Conservation (phyloP, 1,139 yeast species). For the Diutina neorugosa region DNA sequence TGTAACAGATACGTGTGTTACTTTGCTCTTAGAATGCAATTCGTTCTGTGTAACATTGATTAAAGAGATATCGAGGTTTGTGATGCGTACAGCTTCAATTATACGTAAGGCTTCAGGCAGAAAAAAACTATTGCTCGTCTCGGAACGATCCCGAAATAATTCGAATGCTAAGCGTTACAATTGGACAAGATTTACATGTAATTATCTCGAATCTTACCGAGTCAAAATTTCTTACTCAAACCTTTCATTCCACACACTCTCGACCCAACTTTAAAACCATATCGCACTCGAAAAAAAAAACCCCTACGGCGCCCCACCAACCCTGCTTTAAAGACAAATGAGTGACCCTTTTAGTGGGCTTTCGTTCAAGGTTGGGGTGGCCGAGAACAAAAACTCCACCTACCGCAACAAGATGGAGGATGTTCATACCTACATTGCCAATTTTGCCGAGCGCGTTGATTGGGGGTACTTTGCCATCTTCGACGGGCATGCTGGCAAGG, state of each 20-base stretch:
- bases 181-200: too few relatives aligned
- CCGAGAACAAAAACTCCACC: conserved; percentile 74
- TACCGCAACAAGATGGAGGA: conserved; percentile 93
- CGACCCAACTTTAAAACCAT: not conserved
- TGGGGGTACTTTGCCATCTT: conserved; percentile 95
- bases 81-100: too few relatives aligned
- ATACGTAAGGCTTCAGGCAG: too few relatives aligned
- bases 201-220: too few relatives aligned
- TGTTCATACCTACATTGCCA: conserved; percentile 86
- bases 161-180: too few relatives aligned
- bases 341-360: conserved; percentile 35
- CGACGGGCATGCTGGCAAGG: conserved; percentile 97
- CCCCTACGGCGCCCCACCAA: not conserved
- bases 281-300: not conserved
- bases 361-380: conserved; percentile 73
- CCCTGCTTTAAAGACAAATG: not conserved
- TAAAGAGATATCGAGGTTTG: too few relatives aligned
- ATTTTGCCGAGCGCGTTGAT: conserved; percentile 78
- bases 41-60: too few relatives aligned
- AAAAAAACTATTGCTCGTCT: too few relatives aligned
- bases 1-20: too few relatives aligned
- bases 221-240: not conserved
- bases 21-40: too few relatives aligned
- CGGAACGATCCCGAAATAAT: too few relatives aligned
- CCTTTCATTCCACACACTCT: not conserved